A percentile compares a stretch with the other conserved stretches of the same genome.
Evolutionary conservation across 2,329 filamentous ascomycete genomes (phyloP).

Genomic region (Claviceps monticola): DNA sequence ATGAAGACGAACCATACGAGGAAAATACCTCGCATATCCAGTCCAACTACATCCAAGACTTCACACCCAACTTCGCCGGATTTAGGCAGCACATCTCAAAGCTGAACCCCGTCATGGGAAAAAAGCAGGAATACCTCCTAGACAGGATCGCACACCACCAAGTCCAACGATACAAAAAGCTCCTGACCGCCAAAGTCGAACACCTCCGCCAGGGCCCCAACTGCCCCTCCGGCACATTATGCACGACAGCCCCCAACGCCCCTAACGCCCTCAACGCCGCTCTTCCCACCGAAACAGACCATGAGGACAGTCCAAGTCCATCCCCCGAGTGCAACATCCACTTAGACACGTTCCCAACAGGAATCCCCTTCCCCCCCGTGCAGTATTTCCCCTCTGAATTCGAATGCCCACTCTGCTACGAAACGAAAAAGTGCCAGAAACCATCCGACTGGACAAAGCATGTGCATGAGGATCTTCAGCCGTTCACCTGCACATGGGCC

Average conservation of each 20-base stretch:
- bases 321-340: slow-evolving; percentile 54
- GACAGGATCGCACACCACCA: slow-evolving; percentile 77
- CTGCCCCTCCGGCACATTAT: slow-evolving; percentile 50
- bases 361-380: slow-evolving; percentile 72
- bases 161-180: slow-evolving; percentile 60
- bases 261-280: too few species aligned
- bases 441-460: slow-evolving; percentile 97
- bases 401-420: slow-evolving; percentile 80
- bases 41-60: slow-evolving; percentile 49
- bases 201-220: slow-evolving; percentile 49
- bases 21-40: slow-evolving; percentile 50
- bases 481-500: slow-evolving; percentile 84
- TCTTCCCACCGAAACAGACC: too few species aligned
- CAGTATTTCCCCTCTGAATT: slow-evolving; percentile 69
- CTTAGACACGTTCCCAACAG: slow-evolving; percentile 61
- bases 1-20: slow-evolving; percentile 39
- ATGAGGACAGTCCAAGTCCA: slow-evolving; percentile 42
- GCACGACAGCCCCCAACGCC: slow-evolving; percentile 29
- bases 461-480: slow-evolving; percentile 84
- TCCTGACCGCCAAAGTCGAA: slow-evolving; percentile 56
- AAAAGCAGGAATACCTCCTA: slow-evolving; percentile 47
- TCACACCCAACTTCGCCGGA: slow-evolving; percentile 59
- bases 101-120: slow-evolving; percentile 57
- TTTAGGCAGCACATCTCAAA: slow-evolving; percentile 62
- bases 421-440: slow-evolving; percentile 72